Conservation (phyloP, 805 yeast species). For the Starmerella stellata region DNA sequence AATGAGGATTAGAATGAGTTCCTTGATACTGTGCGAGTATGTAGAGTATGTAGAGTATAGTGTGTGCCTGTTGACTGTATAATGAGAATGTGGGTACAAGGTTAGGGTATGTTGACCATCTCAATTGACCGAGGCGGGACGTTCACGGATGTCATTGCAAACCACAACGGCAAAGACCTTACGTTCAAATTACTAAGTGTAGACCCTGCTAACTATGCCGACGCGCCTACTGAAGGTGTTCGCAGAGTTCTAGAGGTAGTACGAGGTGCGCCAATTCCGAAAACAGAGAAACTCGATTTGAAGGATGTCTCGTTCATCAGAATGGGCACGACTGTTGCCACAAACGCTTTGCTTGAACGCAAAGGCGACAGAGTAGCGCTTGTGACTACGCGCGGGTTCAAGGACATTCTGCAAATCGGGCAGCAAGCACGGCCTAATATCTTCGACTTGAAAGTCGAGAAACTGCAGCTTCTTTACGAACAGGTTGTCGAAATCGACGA, state of each 20-base stretch:
- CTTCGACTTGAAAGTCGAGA: conserved; percentile 61
- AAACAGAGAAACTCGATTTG: conserved; percentile 38
- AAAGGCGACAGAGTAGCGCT: conserved; percentile 81
- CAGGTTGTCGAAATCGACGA: conserved; percentile 74
- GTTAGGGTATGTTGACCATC: conserved; percentile 12
- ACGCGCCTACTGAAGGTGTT: conserved; percentile 87
- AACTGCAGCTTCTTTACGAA: conserved; percentile 54
- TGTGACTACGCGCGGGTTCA: conserved; percentile 74
- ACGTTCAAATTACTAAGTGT: conserved; percentile 70
- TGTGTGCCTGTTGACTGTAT: too few relatives aligned
- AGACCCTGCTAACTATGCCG: conserved; percentile 71
- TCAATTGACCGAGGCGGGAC: conserved; percentile 59
- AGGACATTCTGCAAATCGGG: conserved; percentile 67
- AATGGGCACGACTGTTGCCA: conserved; percentile 92
- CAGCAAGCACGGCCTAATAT: conserved; percentile 83
- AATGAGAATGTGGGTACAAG: too few relatives aligned
- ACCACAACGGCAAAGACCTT: conserved; percentile 35
- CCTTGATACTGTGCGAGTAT: too few relatives aligned
- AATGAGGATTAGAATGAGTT: too few relatives aligned
- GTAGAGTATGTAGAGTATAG: too few relatives aligned
- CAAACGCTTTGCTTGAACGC: conserved; percentile 82
- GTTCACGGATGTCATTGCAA: conserved; percentile 61
- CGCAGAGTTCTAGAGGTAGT: conserved; percentile 53
- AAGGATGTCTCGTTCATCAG: conserved; percentile 44
- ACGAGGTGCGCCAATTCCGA: conserved; percentile 36